phyloP scores from a whole-genome alignment of 2,329 filamentous ascomycete genomes.

The Phialocephala subalpina region DNA sequence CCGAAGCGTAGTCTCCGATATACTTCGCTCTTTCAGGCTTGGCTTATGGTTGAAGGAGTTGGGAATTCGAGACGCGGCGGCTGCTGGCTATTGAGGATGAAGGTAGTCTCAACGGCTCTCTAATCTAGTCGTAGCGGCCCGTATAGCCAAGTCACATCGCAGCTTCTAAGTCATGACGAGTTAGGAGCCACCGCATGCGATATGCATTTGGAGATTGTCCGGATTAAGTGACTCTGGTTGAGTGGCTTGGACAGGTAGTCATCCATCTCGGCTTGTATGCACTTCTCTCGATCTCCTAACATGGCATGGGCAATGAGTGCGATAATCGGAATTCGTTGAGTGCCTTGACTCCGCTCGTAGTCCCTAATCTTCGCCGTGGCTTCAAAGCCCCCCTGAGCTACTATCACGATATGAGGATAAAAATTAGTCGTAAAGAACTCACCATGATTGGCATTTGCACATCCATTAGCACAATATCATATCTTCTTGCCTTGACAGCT shows the following conservation, averaged over 20 bases:
- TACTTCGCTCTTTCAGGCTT: too few species aligned
- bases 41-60: too few species aligned
- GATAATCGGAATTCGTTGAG: constrained; percentile 91
- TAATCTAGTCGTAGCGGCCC: too few species aligned
- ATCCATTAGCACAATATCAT: constrained; percentile 98
- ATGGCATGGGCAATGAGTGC: constrained; percentile 97
- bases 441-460: constrained; percentile 99
- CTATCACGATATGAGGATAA: too few species aligned
- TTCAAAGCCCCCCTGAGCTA: constrained; percentile 97
- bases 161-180: too few species aligned
- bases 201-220: constrained; percentile 97
- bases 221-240: constrained; percentile 96
- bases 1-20: too few species aligned
- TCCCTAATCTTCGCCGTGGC: constrained; percentile 96
- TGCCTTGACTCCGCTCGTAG: constrained; percentile 83
- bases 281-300: constrained; percentile 97
- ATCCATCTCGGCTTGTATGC: constrained; percentile 98
- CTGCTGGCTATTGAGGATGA: too few species aligned
- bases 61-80: too few species aligned
- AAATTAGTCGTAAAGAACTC: too few species aligned
- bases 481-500: constrained; percentile 87
- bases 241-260: constrained; percentile 97
- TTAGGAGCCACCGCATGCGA: too few species aligned
- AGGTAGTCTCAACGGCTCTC: too few species aligned
- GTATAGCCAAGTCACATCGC: too few species aligned